phyloP scores from a whole-genome alignment of 345 rosid species.

The Erodium maritimum region DNA sequence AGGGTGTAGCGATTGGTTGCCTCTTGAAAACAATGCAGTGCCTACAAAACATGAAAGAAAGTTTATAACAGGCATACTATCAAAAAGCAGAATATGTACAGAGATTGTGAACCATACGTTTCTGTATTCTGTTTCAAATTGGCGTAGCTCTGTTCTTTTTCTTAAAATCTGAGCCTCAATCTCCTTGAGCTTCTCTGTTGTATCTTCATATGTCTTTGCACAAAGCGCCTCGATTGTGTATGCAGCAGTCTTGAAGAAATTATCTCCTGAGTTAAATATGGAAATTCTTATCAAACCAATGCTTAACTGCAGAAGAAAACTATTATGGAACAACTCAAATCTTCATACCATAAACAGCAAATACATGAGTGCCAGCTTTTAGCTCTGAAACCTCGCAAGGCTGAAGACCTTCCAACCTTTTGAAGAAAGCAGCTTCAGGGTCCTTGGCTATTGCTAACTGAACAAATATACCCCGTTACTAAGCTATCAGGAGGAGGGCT shows the following conservation, averaged over 20 bases:
- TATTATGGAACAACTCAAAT: background rate
- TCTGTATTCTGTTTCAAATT: conserved; percentile 93
- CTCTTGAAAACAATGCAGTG: conserved; percentile 92
- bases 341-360: conserved; percentile 86
- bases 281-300: background rate
- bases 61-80: conserved; percentile 4
- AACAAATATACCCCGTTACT: too few species aligned
- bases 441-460: conserved; percentile 97
- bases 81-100: background rate
- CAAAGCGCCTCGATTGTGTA: conserved; percentile 97
- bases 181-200: conserved; percentile 69
- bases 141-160: conserved; percentile 87
- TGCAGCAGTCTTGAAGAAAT: conserved; percentile 87
- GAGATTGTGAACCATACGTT: conserved; percentile 46
- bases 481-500: too few species aligned
- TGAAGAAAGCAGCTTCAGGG: conserved; percentile 97
- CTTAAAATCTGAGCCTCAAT: conserved; percentile 78
- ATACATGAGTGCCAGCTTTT: conserved; percentile 95
- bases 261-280: conserved; percentile 60
- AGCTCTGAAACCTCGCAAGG: conserved; percentile 95
- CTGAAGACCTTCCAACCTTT: conserved; percentile 95
- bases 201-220: conserved; percentile 71
- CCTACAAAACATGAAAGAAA: conserved; percentile 41
- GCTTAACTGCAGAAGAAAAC: background rate
- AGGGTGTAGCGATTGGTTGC: conserved; percentile 76